phyloP scores from a whole-genome alignment of 73 alveolate genomes.

The Urostyla sp. region DNA sequence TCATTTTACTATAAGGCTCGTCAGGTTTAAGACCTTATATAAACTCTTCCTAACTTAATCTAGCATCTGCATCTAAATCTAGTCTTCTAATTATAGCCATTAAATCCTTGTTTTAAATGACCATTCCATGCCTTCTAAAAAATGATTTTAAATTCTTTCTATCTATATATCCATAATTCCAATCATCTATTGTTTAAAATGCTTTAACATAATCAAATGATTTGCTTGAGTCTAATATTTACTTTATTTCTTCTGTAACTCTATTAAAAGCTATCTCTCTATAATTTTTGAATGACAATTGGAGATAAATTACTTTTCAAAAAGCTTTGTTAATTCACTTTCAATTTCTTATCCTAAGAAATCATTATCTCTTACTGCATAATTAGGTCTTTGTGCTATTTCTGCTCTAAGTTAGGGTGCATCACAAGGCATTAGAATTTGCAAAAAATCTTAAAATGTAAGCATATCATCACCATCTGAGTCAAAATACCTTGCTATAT shows the following conservation, averaged over 20 bases:
- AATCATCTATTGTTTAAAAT: slow-evolving; percentile 47
- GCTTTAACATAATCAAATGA: slow-evolving; percentile 16
- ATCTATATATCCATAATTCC: slow-evolving; percentile 53
- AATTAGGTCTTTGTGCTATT: slow-evolving; percentile 37
- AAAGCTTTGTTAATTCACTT: slow-evolving; percentile 34
- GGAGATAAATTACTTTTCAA: slow-evolving; percentile 26
- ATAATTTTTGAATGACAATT: not conserved
- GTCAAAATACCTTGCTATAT: slow-evolving; percentile 46
- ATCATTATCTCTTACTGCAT: not conserved
- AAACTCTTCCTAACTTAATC: slow-evolving; percentile 48
- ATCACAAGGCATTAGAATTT: slow-evolving; percentile 55
- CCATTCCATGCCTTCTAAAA: slow-evolving; percentile 25
- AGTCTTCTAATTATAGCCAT: slow-evolving; percentile 61
- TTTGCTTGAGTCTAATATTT: not conserved
- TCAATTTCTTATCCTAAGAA: slow-evolving; percentile 26
- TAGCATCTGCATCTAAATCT: slow-evolving; percentile 65
- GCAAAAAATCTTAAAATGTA: not conserved
- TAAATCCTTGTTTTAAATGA: not conserved
- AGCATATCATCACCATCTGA: slow-evolving; percentile 36
- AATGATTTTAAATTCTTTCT: slow-evolving; percentile 19
- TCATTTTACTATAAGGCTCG: slow-evolving; percentile 59
- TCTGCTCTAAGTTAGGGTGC: slow-evolving; percentile 3
- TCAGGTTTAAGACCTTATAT: slow-evolving; percentile 34
- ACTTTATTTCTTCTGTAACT: slow-evolving; percentile 1
- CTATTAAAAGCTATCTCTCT: slow-evolving; percentile 47